Percentiles rank a stretch among this genome's conserved stretches.
Conservation (phyloP, 345 rosid species). For the Toxicodendron radicans region DNA sequence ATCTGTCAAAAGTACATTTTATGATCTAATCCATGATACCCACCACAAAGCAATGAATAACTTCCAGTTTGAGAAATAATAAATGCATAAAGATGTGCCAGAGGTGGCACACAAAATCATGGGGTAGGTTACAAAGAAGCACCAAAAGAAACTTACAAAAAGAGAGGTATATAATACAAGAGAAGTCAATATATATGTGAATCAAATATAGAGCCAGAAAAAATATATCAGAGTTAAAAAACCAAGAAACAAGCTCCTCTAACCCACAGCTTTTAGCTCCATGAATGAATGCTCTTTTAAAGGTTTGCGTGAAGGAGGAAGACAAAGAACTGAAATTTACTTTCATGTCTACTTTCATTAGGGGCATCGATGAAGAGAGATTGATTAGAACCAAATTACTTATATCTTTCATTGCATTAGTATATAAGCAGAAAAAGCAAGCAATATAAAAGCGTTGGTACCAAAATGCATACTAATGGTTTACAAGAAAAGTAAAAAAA, state of each 20-base stretch:
- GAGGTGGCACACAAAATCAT: neutral
- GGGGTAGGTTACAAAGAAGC: neutral
- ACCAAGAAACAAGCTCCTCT: neutral
- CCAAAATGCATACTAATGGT: neutral
- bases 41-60: neutral
- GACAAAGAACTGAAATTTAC: neutral
- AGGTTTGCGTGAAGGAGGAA: neutral
- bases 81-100: neutral
- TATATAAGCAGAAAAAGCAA: neutral
- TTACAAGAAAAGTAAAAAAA: neutral
- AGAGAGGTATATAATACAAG: neutral
- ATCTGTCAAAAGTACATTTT: neutral
- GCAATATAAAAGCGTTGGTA: neutral
- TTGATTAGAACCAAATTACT: neutral
- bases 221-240: neutral
- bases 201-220: neutral
- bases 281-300: neutral
- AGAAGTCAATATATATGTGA: neutral
- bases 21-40: neutral
- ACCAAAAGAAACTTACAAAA: neutral
- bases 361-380: neutral
- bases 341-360: neutral
- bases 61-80: neutral
- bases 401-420: neutral
- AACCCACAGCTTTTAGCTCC: slow-evolving; percentile 1